Percentiles rank a stretch among this genome's conserved stretches.
These are phyloP conservation scores for Mycena haematopus DNA, from an alignment of 768 basidiomycete species.

Conservation along the genomic window DNA sequence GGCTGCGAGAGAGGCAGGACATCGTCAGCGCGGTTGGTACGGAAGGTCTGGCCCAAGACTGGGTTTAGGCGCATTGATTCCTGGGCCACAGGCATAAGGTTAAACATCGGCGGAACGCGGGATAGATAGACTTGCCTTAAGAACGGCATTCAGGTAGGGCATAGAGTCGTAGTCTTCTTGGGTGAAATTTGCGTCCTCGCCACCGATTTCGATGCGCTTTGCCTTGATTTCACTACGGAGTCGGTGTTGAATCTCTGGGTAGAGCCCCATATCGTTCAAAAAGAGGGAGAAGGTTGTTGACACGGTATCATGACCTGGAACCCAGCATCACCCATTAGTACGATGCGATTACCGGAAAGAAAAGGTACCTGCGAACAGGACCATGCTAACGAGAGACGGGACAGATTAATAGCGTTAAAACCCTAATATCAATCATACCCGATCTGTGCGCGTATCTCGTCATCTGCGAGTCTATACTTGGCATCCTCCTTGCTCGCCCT, in stretches of 20 bases:
- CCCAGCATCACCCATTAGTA: not conserved
- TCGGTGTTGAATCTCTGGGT: not conserved
- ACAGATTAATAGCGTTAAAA: not conserved
- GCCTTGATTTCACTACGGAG: not conserved
- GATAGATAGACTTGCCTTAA: not conserved
- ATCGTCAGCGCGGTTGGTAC: not conserved
- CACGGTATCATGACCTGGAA: not conserved
- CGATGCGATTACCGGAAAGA: not conserved
- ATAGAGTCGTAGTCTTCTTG: not conserved
- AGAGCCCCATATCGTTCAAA: not conserved
- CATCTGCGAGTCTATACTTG: not conserved
- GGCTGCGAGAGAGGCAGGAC: not conserved
- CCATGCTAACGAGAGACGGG: not conserved
- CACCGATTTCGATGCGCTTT: conserved; percentile 1
- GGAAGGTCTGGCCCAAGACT: not conserved
- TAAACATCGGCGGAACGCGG: not conserved
- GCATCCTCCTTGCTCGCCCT: not conserved
- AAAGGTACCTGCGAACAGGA: not conserved
- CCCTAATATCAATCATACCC: not conserved
- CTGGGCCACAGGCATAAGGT: not conserved
- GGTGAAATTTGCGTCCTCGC: not conserved
- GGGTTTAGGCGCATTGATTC: not conserved
- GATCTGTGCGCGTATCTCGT: not conserved
- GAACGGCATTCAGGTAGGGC: conserved; percentile 1
- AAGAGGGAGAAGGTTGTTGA: not conserved